Conservation (phyloP, 2,329 filamentous ascomycete genomes). For the Pyrenophora tritici-repentis region DNA sequence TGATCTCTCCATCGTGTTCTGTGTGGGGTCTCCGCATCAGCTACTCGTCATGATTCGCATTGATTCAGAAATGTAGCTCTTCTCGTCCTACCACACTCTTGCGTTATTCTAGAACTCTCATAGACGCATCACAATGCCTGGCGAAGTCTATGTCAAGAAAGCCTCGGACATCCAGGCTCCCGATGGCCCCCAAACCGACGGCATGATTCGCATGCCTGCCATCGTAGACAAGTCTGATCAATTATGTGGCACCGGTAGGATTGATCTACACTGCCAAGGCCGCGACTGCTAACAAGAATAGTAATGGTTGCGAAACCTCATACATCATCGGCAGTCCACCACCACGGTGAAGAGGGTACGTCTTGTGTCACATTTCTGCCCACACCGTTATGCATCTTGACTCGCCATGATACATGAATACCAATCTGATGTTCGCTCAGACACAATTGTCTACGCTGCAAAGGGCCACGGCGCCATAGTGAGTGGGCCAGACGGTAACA, state of each 20-base stretch:
- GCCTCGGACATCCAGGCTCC: constrained; percentile 37
- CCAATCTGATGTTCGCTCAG: constrained; percentile 46
- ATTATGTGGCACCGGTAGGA: constrained; percentile 69
- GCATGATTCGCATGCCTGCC: constrained; percentile 60
- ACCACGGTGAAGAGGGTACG: constrained; percentile 71
- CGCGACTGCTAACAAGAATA: constrained; percentile 30
- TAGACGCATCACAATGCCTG: constrained; percentile 21
- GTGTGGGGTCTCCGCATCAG: constrained; percentile 15
- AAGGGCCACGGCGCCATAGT: constrained; percentile 66
- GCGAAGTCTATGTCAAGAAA: constrained; percentile 38
- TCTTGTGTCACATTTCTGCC: constrained; percentile 1
- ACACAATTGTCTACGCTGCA: constrained; percentile 70
- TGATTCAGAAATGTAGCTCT: neutral
- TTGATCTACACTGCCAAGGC: neutral
- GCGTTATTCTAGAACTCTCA: neutral
- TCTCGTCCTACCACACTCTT: neutral
- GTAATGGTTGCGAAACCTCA: constrained; percentile 68
- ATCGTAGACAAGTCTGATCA: constrained; percentile 67
- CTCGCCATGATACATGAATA: neutral
- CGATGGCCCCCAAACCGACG: constrained; percentile 54
- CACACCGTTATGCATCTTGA: neutral
- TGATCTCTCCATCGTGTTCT: neutral
- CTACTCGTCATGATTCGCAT: neutral
- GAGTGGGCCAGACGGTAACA: constrained; percentile 58
- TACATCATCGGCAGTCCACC: constrained; percentile 66